Conservation (phyloP, 2,329 filamentous ascomycete species). For the Aureobasidium pullulans region DNA sequence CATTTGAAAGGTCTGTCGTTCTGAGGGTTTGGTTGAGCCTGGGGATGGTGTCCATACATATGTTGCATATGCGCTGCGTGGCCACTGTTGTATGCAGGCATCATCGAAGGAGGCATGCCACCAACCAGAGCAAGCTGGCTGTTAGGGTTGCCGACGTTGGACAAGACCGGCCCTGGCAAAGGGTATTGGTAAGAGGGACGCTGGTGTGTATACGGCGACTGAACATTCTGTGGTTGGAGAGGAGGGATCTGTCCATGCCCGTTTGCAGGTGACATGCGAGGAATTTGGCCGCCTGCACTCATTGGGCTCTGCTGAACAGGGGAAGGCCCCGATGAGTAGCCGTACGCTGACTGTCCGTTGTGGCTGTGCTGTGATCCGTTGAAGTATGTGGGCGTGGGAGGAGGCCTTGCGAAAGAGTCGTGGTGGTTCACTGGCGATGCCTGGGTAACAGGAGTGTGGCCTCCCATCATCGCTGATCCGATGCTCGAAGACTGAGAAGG, state of each 20-base stretch:
- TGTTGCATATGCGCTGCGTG: conserved; percentile 59
- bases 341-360: conserved; percentile 41
- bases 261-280: conserved; percentile 47
- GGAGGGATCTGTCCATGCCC: conserved; percentile 37
- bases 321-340: conserved; percentile 43
- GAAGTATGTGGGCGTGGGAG: conserved; percentile 58
- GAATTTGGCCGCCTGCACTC: conserved; percentile 37
- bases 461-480: conserved; percentile 38
- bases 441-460: conserved; percentile 19
- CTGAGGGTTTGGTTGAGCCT: conserved; percentile 43
- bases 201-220: conserved; percentile 41
- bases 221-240: conserved; percentile 42
- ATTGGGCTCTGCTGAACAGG: conserved; percentile 44
- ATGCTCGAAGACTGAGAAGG: conserved; percentile 40
- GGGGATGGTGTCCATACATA: conserved; percentile 47
- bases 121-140: conserved; percentile 65
- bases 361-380: conserved; percentile 45
- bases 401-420: conserved; percentile 50
- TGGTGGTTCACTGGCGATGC: conserved; percentile 46
- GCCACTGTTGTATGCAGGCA: conserved; percentile 52
- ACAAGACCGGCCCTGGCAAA: conserved; percentile 63
- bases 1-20: conserved; percentile 91
- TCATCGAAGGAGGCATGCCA: conserved; percentile 48
- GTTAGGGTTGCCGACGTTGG: conserved; percentile 68
- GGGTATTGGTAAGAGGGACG: conserved; percentile 46